A percentile compares a stretch with the other conserved stretches of the same genome.
phyloP scores from a whole-genome alignment of 306 rosid genomes.

The Acacia confusa region DNA sequence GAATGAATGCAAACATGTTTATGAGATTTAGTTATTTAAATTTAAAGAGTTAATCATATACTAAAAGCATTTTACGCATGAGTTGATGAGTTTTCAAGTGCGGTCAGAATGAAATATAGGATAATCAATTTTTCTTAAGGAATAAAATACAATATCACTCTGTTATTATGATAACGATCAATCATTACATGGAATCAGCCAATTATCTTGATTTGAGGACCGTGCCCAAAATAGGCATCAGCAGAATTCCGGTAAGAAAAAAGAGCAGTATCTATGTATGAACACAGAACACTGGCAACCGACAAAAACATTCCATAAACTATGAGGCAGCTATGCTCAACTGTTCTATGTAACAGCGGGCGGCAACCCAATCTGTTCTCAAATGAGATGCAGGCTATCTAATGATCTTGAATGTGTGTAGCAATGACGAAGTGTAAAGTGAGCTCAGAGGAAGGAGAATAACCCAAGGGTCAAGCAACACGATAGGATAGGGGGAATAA shows the following conservation, averaged over 20 bases:
- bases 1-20: background rate
- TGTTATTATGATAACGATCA: background rate
- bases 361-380: background rate
- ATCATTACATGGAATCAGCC: background rate
- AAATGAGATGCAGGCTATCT: background rate
- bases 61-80: background rate
- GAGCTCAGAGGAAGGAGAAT: background rate
- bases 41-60: background rate
- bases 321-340: background rate
- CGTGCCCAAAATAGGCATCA: background rate
- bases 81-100: background rate
- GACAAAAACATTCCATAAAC: background rate
- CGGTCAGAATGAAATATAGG: background rate
- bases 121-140: background rate
- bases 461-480: background rate
- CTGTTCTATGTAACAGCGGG: background rate
- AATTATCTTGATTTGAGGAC: background rate
- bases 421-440: background rate
- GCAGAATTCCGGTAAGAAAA: background rate
- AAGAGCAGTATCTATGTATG: background rate
- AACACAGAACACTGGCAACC: background rate
- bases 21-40: background rate
- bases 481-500: background rate
- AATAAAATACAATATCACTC: background rate
- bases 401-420: background rate